Percentiles rank a stretch among this genome's conserved stretches.
phyloP scores from a whole-genome alignment of 2,329 filamentous ascomycete species.

The Spiromastix sp. region DNA sequence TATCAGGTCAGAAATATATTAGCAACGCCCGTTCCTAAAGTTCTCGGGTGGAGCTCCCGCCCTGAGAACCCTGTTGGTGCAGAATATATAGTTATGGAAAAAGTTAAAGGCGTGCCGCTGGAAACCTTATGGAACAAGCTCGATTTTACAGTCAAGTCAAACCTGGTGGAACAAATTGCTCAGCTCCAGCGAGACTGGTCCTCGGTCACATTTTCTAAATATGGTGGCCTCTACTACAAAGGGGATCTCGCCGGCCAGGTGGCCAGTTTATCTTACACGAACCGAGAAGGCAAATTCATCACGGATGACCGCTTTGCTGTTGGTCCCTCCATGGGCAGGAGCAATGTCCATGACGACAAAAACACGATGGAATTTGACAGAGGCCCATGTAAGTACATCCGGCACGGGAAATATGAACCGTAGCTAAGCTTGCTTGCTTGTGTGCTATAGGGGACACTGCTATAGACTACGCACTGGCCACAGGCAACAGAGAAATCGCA shows the following conservation, averaged over 20 bases:
- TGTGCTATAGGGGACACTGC: slow-evolving; percentile 17
- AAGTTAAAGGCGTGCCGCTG: slow-evolving; percentile 20
- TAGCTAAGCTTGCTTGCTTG: neutral
- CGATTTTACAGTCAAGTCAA: slow-evolving; percentile 16
- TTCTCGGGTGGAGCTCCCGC: slow-evolving; percentile 23
- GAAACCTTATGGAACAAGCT: slow-evolving; percentile 21
- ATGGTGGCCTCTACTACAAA: slow-evolving; percentile 20
- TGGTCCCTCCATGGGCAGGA: slow-evolving; percentile 25
- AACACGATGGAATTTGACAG: slow-evolving; percentile 20
- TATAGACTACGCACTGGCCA: slow-evolving; percentile 22
- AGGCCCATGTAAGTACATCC: slow-evolving; percentile 25
- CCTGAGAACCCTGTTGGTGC: slow-evolving; percentile 18
- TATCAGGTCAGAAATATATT: slow-evolving; percentile 20
- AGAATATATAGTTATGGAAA: slow-evolving; percentile 22
- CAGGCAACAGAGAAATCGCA: slow-evolving; percentile 24
- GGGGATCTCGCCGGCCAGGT: neutral
- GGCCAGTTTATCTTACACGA: neutral
- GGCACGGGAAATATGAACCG: neutral
- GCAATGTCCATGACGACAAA: slow-evolving; percentile 21
- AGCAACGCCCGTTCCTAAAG: slow-evolving; percentile 21
- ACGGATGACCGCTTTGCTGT: slow-evolving; percentile 22
- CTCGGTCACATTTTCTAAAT: slow-evolving; percentile 17
- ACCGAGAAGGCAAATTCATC: neutral
- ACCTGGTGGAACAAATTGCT: slow-evolving; percentile 17
- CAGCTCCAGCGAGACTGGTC: slow-evolving; percentile 22